phyloP scores from a whole-genome alignment of 768 basidiomycete species.

The Pleurotus eryngii region DNA sequence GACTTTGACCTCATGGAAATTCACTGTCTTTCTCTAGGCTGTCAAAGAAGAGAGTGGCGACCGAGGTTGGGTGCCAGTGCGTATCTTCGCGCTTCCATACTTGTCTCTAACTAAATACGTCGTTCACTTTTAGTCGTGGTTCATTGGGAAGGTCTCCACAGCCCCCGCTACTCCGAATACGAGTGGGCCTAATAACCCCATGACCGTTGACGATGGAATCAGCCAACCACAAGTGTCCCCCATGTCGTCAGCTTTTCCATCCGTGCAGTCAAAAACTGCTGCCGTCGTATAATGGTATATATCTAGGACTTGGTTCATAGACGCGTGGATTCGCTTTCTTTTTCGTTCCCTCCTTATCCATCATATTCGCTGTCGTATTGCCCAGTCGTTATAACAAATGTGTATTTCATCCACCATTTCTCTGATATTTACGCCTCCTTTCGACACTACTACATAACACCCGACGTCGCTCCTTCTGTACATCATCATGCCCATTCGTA shows the following conservation, averaged over 20 bases:
- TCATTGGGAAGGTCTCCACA: conserved; percentile 79
- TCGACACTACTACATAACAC: conserved; percentile 7
- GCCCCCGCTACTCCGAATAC: conserved; percentile 43
- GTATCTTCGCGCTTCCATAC: conserved; percentile 21
- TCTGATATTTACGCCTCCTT: background rate
- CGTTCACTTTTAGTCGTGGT: conserved; percentile 68
- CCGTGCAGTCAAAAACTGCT: conserved; percentile 35
- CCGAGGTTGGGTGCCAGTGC: conserved; percentile 92
- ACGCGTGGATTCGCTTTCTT: background rate
- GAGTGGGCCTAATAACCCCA: conserved; percentile 29
- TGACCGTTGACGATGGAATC: conserved; percentile 32
- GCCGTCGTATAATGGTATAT: conserved; percentile 14
- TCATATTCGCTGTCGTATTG: background rate
- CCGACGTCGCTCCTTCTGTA: conserved; percentile 9
- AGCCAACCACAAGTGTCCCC: conserved; percentile 63
- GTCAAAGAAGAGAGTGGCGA: conserved; percentile 93
- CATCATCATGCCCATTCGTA: background rate
- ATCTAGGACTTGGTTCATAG: background rate
- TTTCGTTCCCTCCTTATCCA: background rate
- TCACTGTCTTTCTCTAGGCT: conserved; percentile 47
- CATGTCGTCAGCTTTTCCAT: conserved; percentile 81
- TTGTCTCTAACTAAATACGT: background rate
- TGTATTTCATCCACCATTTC: conserved; percentile 4
- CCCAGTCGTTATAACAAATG: background rate
- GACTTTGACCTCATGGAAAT: conserved; percentile 8